Evolutionary conservation across 805 yeast genomes (phyloP).

Genomic region (Wickerhamomyces subpelliculosus): DNA sequence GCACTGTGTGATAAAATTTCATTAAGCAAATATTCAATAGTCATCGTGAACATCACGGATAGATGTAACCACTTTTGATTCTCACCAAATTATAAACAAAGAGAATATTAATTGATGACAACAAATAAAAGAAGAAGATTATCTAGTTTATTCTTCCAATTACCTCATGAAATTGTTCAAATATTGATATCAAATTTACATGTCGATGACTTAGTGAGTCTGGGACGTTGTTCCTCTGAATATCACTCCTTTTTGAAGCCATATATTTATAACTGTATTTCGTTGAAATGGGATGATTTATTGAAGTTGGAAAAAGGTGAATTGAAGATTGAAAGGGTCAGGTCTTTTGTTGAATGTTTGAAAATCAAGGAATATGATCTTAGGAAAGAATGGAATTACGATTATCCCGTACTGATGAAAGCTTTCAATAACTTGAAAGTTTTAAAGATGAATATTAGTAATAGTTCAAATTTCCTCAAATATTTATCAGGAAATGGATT

Average conservation of each 20-base stretch:
- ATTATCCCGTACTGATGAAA: constrained; percentile 20
- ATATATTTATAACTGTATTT: not conserved
- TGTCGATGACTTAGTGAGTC: not conserved
- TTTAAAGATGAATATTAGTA: constrained; percentile 20
- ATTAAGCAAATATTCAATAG: no score
- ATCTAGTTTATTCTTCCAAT: not conserved
- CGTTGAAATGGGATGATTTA: constrained; percentile 5
- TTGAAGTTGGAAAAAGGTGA: constrained; percentile 3
- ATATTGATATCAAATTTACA: not conserved
- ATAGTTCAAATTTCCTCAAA: constrained; percentile 29
- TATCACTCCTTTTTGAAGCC: not conserved
- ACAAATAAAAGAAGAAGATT: not conserved
- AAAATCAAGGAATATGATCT: constrained; percentile 22
- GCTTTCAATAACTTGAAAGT: constrained; percentile 16
- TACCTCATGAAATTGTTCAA: not conserved
- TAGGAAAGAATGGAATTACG: constrained; percentile 29
- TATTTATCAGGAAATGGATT: constrained; percentile 15
- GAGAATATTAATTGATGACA: no score
- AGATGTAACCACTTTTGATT: no score
- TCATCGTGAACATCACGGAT: no score
- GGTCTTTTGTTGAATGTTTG: constrained; percentile 19
- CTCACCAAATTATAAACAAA: no score
- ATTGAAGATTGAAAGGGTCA: constrained; percentile 1
- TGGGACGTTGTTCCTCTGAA: not conserved
- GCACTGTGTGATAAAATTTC: no score